Evolutionary conservation across 257 asterid species (phyloP), one percentile per base, ranked within the genome.

Genomic region (Nicotiana sylvestris): DNA sequence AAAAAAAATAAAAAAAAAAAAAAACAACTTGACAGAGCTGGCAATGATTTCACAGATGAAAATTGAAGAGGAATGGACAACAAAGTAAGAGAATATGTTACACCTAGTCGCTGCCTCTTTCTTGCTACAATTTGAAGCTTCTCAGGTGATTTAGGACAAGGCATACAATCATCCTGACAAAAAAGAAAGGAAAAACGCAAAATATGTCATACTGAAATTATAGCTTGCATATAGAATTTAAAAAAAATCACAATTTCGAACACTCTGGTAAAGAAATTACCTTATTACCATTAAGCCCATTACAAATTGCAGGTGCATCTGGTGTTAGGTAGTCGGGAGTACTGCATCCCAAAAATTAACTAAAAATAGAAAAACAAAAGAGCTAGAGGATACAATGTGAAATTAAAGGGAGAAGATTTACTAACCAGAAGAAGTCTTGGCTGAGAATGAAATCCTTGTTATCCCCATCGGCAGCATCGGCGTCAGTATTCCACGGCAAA

Each of bases 281-380:
- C 92, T 85, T 87, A 76, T 83, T 84, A 83, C 88, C 84, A 66
- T 90, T 92, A 17, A 85, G 62, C 85, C 70, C 83, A 82, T 67
- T 87, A 9, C 78, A 83, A 67, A 84, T 33, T 16, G 91, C 87
- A 4, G 94, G 92, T 83, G 89, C 89, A 78, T 95, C 98, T 9
- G 99, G 99, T 2, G 99, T 95, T 51, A 95, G 91, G 84, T 95
- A 95, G 86, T 95, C 99, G 5, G 98, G 98, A 1, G 98, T 95
- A 78, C 98, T 95, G 74, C 87, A 88, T 12, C 7, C 12, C 2
- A 15, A 27, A n/a, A 82, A 76, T 37, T 76, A 32, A 84, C 46
- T n/a, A 66, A 72, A 78, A 33, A 21, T 9, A 43, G 29, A 4
- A 61, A 46, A 15, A 64, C 43, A 66, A 9, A 21, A 43, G 51